Base-by-base conservation (phyloP, 2,329 filamentous ascomycete species). In the Penicillium sp. region DNA sequence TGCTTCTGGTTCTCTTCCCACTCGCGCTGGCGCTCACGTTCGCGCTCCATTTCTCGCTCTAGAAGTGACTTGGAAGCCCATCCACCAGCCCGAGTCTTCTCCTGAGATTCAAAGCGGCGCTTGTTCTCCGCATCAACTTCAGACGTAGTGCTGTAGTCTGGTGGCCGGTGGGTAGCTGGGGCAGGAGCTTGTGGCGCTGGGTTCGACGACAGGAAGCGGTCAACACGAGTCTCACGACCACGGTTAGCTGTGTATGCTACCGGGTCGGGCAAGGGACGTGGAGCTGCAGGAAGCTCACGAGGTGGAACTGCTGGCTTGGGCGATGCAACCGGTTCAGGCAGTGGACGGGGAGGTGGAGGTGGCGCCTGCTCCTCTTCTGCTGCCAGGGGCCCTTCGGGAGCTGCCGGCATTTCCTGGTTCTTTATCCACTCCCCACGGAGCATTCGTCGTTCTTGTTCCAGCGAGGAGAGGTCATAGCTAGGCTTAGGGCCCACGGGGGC, bases 31-130 rank as follows among this genome's bases (percentile, higher is more conserved):
- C 86, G 81, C 69, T 87, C 84, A 16, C 86, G 82, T 70, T 89
- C 87, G 22, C 85, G 83, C 71, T 89, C 86, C 87, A 88, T 89
- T 66, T 89, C 87, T 7, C 86, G 83, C 69, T 88, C 86, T 3
- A 89, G 79, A 1, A 89, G 79, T 2, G 84, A 86, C 69, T 86
- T 87, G n/a, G 81, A 83, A 0, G 85, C 85, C 85, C 84, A 87
- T 1, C 83, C 84, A 22, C 81, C 83, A 13, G 84, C 84, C 63
- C 83, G 83, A 33, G 85, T 87, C 69, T 84, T 84, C 54, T 81
- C 74, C 63, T 87, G 85, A 0, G 84, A 81, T 0, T 81, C 82
- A 2, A 79, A 65, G 16, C 85, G 84, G 16, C 84, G 81, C 52
- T 80, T 80, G 63, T 85, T 84, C 66, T 87, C 84, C 11, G 77